phyloP scores from a whole-genome alignment of 495 filamentous ascomycete species.

The Platismatia glauca region DNA sequence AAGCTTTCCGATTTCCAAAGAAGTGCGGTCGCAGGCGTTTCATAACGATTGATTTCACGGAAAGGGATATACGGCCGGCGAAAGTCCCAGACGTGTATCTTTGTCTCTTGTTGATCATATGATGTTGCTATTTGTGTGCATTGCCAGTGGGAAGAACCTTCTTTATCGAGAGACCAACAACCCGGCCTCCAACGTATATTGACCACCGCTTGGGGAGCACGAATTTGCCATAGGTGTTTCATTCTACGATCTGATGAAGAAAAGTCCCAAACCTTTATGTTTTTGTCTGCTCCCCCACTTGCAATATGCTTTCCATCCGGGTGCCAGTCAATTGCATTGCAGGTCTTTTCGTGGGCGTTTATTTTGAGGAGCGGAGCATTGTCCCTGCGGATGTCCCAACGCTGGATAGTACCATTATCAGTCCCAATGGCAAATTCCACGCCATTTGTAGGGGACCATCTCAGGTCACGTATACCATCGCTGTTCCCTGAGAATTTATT shows the following conservation, averaged over 20 bases:
- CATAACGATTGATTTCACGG: conserved; percentile 71
- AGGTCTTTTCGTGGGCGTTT: conserved; percentile 73
- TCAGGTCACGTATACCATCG: conserved; percentile 76
- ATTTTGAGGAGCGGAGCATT: conserved; percentile 59
- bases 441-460: conserved; percentile 81
- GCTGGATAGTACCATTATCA: conserved; percentile 69
- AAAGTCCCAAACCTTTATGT: conserved; percentile 90
- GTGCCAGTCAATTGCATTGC: conserved; percentile 86
- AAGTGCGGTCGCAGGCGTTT: conserved; percentile 61
- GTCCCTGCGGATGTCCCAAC: conserved; percentile 58
- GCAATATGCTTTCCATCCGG: conserved; percentile 85
- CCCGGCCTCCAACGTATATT: conserved; percentile 82
- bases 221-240: conserved; percentile 56
- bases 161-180: conserved; percentile 57
- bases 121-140: conserved; percentile 60
- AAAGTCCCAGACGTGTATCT: conserved; percentile 87
- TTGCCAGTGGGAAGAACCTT: conserved; percentile 55
- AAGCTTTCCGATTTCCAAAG: conserved; percentile 88
- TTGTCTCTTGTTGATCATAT: conserved; percentile 56
- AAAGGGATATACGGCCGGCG: conserved; percentile 78
- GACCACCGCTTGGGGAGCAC: conserved; percentile 58
- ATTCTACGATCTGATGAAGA: conserved; percentile 67
- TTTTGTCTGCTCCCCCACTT: conserved; percentile 73
- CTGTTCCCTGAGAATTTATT: conserved; percentile 52
- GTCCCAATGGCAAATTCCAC: conserved; percentile 83